Conservation (phyloP, 306 rosid species). For the Hippophae gyantsensis region DNA sequence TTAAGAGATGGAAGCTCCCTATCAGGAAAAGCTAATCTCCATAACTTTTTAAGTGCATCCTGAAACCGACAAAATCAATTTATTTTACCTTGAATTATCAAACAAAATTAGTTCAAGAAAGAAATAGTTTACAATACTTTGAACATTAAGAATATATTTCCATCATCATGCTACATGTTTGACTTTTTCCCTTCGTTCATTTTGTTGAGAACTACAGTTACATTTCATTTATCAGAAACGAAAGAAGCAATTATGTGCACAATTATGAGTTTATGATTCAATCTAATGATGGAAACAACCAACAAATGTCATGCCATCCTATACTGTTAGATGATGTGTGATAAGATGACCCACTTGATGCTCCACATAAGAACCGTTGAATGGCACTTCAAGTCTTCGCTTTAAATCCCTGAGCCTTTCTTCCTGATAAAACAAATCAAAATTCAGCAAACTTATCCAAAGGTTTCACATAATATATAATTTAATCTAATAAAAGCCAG, state of each 20-base stretch:
- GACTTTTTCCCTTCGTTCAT: not conserved
- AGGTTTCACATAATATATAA: not conserved
- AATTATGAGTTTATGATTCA: no score
- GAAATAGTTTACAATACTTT: not conserved
- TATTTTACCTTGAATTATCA: not conserved
- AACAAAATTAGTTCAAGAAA: not conserved
- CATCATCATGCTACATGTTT: no score
- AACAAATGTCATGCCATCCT: no score
- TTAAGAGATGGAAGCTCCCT: slow-evolving; percentile 75
- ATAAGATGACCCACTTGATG: slow-evolving; percentile 61
- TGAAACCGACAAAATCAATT: slow-evolving; percentile 20
- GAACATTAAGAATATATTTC: not conserved
- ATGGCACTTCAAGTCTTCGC: slow-evolving; percentile 70
- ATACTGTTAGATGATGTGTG: slow-evolving; percentile 1
- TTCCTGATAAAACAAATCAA: slow-evolving; percentile 40
- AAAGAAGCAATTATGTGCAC: no score
- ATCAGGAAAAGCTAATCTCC: slow-evolving; percentile 85
- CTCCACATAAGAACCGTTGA: slow-evolving; percentile 69
- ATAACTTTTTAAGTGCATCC: slow-evolving; percentile 71
- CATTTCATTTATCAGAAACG: not conserved
- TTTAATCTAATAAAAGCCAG: slow-evolving; percentile 7
- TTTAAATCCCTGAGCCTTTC: slow-evolving; percentile 54
- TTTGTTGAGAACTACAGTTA: slow-evolving; percentile 6
- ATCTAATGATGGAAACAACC: no score
- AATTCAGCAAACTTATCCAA: slow-evolving; percentile 4